Evolutionary conservation across 1,139 yeast species (phyloP).

Genomic region (Candida sanyaensis): DNA sequence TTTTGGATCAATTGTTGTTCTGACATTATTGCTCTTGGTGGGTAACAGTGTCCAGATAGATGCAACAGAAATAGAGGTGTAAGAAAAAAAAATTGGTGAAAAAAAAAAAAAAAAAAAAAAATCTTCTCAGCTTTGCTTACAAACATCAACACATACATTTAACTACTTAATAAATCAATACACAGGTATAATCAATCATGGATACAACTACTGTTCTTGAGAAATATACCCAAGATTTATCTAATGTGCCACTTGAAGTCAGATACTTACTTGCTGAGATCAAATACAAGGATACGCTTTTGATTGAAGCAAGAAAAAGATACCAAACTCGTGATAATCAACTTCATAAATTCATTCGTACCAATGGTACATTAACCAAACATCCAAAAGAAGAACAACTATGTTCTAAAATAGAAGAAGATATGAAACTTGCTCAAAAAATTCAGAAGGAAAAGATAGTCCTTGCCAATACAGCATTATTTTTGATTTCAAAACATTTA

Average conservation of each 20-base stretch:
- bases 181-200: conserved; percentile 21
- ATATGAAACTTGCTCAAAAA: conserved; percentile 57
- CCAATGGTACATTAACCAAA: conserved; percentile 78
- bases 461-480: conserved; percentile 81
- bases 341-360: conserved; percentile 78
- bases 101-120: not conserved
- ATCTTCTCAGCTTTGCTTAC: not conserved
- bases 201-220: conserved; percentile 53
- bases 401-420: conserved; percentile 68
- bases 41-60: no score
- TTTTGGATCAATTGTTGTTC: conserved; percentile 1
- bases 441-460: conserved; percentile 78
- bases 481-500: conserved; percentile 73
- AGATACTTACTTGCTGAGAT: conserved; percentile 81
- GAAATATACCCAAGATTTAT: conserved; percentile 54
- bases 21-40: not conserved
- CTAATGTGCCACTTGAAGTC: conserved; percentile 89
- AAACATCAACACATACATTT: not conserved
- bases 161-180: not conserved
- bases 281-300: conserved; percentile 64
- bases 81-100: not conserved
- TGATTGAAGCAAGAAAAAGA: conserved; percentile 67
- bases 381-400: conserved; percentile 81
- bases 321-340: conserved; percentile 73
- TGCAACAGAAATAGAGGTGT: not conserved